Conservation (phyloP, 148 eudicot genomes). For the Vaccinium macrocarpon region DNA sequence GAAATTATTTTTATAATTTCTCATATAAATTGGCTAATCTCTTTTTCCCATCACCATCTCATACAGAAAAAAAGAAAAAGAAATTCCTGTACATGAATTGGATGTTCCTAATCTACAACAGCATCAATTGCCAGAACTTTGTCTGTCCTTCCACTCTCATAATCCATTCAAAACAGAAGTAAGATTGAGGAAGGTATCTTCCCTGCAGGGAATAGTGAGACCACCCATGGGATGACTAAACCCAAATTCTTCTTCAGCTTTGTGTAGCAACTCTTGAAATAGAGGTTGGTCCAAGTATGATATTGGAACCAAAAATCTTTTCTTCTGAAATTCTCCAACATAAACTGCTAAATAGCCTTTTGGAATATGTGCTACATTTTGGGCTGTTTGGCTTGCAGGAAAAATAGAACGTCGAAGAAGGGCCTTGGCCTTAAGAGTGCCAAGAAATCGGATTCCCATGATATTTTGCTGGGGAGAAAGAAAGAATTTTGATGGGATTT, state of each 20-base stretch:
- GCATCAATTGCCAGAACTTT: background rate
- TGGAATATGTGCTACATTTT: conserved; percentile 18
- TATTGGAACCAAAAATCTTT: conserved; percentile 16
- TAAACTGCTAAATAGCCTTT: conserved; percentile 33
- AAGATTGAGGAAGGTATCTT: conserved; percentile 28
- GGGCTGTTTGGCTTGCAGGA: conserved; percentile 8
- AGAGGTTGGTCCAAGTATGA: conserved; percentile 23
- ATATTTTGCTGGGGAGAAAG: background rate
- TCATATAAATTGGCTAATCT: background rate
- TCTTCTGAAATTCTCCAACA: conserved; percentile 23
- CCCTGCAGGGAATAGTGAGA: conserved; percentile 34
- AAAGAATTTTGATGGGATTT: background rate
- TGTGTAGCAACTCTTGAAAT: conserved; percentile 25
- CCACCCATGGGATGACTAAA: conserved; percentile 42
- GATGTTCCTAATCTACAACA: background rate
- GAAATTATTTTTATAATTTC: background rate
- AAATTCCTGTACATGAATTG: background rate
- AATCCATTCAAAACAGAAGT: conserved; percentile 18
- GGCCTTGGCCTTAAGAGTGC: background rate
- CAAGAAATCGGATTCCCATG: conserved; percentile 15
- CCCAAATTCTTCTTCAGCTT: conserved; percentile 40
- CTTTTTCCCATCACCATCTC: background rate
- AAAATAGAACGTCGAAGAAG: background rate
- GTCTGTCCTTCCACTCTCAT: background rate
- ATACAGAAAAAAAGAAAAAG: background rate